Base-by-base conservation (phyloP, 352 stramenopile species). In the Globisporangium perplexum region DNA sequence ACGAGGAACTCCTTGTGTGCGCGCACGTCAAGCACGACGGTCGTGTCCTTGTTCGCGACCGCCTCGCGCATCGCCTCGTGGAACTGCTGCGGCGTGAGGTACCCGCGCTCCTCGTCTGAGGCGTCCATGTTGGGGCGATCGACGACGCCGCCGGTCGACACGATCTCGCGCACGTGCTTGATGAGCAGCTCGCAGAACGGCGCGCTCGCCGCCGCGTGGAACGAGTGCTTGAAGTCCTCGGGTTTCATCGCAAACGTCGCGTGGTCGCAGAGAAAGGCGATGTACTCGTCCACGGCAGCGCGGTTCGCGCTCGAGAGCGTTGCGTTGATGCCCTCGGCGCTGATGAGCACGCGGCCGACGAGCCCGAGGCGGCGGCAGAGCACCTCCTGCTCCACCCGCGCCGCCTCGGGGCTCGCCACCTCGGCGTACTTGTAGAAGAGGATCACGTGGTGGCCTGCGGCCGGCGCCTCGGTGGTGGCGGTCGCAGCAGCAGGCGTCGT, bases 251-350 rank as follows among this genome's bases (percentile, higher is more conserved):
- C 55, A 28, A 87, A 78, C 26, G 72, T 59, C 45, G 71, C 60
- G 59, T 86, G 73, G 4, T 45, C 42, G 55, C 71, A 75, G 60
- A 90, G 73, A 52, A 68, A 74, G 14, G 61, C 53, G 23, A 86
- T 79, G 61, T 93, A 93, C 65, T 79, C 67, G 51, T 88, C 74
- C 50, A 93, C 67, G 12, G 63, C 51, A 15, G 55, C 52, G 3
- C 64, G 59, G 20, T 54, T 68, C 17, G 72, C 38, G 49, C 76
- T 82, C 33, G 70, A 80, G 33, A 93, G 74, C 57, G 82, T 91
- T 42, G 81, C 83, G 64, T 93, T 93, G 63, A 93, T 85, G 55
- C 83, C 83, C 63, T 93, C 83, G n/a, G 81, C 67, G 50, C 73
- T 84, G 57, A 93, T 83, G 31, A 89, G 71, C 36, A 91, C 77